Percentiles rank a stretch among this genome's conserved stretches.
phyloP scores from a whole-genome alignment of 805 yeast species.

The Lipomyces japonicus region DNA sequence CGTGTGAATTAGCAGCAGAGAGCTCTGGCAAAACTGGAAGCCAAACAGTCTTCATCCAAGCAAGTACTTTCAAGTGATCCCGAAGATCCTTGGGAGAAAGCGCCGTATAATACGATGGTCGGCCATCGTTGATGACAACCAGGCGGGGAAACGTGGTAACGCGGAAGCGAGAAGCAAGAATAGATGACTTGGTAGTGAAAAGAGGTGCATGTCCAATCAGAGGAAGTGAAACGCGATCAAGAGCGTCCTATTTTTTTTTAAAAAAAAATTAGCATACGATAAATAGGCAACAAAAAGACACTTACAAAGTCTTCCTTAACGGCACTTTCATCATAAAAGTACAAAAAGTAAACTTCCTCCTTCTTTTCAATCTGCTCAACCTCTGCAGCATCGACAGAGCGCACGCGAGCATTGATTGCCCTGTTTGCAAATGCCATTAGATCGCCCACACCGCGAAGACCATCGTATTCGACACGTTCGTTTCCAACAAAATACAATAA shows the following conservation, averaged over 20 bases:
- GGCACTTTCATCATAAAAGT: constrained; percentile 40
- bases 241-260: constrained; percentile 31
- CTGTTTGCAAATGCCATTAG: constrained; percentile 37
- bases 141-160: constrained; percentile 36
- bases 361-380: constrained; percentile 30
- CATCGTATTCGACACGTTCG: constrained; percentile 33
- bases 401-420: constrained; percentile 34
- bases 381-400: constrained; percentile 32
- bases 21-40: constrained; percentile 38
- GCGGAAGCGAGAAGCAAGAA: constrained; percentile 32
- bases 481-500: constrained; percentile 33
- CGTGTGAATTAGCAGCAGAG: constrained; percentile 38
- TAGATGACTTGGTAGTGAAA: constrained; percentile 33
- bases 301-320: constrained; percentile 39
- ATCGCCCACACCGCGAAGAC: constrained; percentile 37
- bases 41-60: constrained; percentile 39
- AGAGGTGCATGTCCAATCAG: constrained; percentile 37
- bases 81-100: constrained; percentile 37
- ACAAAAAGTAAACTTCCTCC: constrained; percentile 37
- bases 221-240: constrained; percentile 36
- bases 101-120: constrained; percentile 33
- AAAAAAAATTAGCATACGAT: no score
- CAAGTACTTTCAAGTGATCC: constrained; percentile 31
- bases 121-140: constrained; percentile 34
- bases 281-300: no score